A percentile compares a stretch with the other conserved stretches of the same genome.
Conservation (phyloP, 75 land plant genomes). For the Pinus taeda region DNA sequence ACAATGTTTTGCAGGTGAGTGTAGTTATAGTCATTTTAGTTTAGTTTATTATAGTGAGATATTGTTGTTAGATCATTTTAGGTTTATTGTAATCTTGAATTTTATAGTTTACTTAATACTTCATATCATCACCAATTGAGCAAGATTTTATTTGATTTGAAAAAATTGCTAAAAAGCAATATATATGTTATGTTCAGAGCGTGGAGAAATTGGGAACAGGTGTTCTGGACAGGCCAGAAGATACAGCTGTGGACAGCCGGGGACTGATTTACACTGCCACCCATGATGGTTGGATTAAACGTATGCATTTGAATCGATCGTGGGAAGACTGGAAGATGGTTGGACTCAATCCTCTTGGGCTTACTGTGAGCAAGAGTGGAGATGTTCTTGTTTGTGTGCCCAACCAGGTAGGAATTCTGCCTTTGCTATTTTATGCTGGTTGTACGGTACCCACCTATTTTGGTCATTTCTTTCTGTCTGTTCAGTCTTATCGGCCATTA, state of each 20-base stretch:
- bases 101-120: too few species aligned
- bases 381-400: slow-evolving; percentile 61
- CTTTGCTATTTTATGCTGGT: background rate
- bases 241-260: slow-evolving; percentile 29
- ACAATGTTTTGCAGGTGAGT: too few species aligned
- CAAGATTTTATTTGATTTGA: too few species aligned
- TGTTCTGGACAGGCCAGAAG: slow-evolving; percentile 46
- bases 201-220: slow-evolving; percentile 58
- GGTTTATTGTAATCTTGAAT: too few species aligned
- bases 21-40: too few species aligned
- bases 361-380: slow-evolving; percentile 31
- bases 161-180: background rate
- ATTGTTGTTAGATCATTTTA: too few species aligned
- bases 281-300: slow-evolving; percentile 77
- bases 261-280: slow-evolving; percentile 51
- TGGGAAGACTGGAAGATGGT: slow-evolving; percentile 56
- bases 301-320: slow-evolving; percentile 29
- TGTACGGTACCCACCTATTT: background rate
- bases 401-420: slow-evolving; percentile 18
- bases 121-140: too few species aligned
- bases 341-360: slow-evolving; percentile 41
- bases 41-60: too few species aligned
- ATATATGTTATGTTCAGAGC: slow-evolving; percentile 13
- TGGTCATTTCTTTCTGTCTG: too few species aligned
- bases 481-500: too few species aligned